These are phyloP conservation scores for Cardamine resedifolia DNA, from an alignment of 345 rosid species.

Conservation along the genomic window DNA sequence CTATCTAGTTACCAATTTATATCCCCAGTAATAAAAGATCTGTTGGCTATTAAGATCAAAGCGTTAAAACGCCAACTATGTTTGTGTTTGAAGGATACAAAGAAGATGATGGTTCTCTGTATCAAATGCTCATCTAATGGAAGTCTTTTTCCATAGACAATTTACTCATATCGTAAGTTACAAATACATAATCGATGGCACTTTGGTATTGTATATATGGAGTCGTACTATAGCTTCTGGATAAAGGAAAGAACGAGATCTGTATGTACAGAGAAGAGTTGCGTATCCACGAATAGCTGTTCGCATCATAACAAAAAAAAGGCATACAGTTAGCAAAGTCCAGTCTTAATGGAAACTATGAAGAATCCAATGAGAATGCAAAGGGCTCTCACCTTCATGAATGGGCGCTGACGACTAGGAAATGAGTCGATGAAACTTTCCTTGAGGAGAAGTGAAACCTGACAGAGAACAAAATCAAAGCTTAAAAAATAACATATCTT, in stretches of 20 bases:
- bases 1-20: too few relatives aligned
- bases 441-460: constrained; percentile 90
- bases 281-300: constrained; percentile 89
- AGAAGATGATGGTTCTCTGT: constrained; percentile 7
- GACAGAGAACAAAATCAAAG: constrained; percentile 17
- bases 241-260: constrained; percentile 87
- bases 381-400: constrained; percentile 70
- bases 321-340: constrained; percentile 17
- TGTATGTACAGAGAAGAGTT: constrained; percentile 94
- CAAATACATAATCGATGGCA: constrained; percentile 16
- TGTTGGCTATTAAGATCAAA: neutral
- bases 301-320: constrained; percentile 20
- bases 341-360: neutral
- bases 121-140: constrained; percentile 19
- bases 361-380: neutral
- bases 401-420: constrained; percentile 73
- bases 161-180: constrained; percentile 3
- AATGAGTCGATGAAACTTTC: constrained; percentile 93
- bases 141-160: constrained; percentile 25
- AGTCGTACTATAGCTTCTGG: constrained; percentile 70
- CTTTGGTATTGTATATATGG: constrained; percentile 17
- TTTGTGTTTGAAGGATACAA: neutral
- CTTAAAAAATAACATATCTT: neutral
- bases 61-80: neutral
- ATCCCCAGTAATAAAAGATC: neutral